A percentile compares a stretch with the other conserved stretches of the same genome.
phyloP scores from a whole-genome alignment of 306 rosid genomes.

The Cicer judaicum region DNA sequence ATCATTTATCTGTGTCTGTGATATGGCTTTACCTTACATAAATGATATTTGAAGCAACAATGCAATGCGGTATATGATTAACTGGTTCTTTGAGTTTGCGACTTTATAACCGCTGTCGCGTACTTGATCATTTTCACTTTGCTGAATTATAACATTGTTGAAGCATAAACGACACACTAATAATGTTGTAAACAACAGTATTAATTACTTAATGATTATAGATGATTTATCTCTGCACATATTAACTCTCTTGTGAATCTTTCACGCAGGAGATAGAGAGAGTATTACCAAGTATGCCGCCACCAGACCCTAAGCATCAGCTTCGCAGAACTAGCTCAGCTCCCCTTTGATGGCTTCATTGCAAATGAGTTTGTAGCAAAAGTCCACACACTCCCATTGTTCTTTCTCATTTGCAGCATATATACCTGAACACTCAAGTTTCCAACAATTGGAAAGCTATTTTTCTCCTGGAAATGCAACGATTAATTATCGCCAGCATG shows the following conservation, averaged over 20 bases:
- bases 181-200: not conserved
- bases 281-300: conserved; percentile 50
- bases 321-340: conserved; percentile 63
- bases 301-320: conserved; percentile 55
- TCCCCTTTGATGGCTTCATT: conserved; percentile 45
- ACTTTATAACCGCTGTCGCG: not conserved
- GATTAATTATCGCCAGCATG: conserved; percentile 31
- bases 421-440: conserved; percentile 27
- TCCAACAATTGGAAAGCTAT: conserved; percentile 43
- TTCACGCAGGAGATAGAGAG: conserved; percentile 55
- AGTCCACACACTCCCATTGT: conserved; percentile 11
- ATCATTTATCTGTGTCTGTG: conserved; percentile 14
- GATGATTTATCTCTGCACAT: conserved; percentile 25
- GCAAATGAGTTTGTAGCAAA: conserved; percentile 31
- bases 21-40: conserved; percentile 20
- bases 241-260: conserved; percentile 36
- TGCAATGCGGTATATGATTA: not conserved
- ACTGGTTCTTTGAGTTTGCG: conserved; percentile 16
- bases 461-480: conserved; percentile 35
- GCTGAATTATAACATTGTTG: conserved; percentile 29
- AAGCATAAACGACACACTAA: conserved; percentile 1
- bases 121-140: conserved; percentile 16
- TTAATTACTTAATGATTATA: not conserved
- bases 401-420: conserved; percentile 41
- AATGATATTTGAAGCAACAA: conserved; percentile 26